These are phyloP conservation scores for Acrocalymma vagum DNA, from an alignment of 2,329 filamentous ascomycete genomes.

Conservation along the genomic window DNA sequence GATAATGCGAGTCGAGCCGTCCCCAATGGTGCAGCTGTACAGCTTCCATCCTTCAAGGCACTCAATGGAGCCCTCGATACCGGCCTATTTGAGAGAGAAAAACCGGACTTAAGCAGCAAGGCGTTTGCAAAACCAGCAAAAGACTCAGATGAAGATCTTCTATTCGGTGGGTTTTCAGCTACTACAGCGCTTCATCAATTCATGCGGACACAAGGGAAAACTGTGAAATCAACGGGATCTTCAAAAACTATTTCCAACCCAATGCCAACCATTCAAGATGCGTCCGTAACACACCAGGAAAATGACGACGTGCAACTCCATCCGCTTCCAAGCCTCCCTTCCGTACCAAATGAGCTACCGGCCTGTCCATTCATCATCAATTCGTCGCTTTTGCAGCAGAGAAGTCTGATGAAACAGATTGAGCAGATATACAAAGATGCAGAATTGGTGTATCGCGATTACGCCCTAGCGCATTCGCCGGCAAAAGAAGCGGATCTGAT, in stretches of 20 bases:
- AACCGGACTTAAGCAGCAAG: background rate
- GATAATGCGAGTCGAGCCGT: background rate
- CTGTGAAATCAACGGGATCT: slow-evolving; percentile 1
- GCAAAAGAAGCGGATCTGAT: slow-evolving; percentile 74
- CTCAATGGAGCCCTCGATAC: background rate
- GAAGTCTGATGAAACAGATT: slow-evolving; percentile 60
- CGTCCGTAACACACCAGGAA: background rate
- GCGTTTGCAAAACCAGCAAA: too few relatives aligned
- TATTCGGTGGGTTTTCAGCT: slow-evolving; percentile 52
- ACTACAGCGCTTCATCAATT: slow-evolving; percentile 58
- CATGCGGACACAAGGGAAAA: slow-evolving; percentile 57
- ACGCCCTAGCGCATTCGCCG: slow-evolving; percentile 42
- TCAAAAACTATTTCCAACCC: background rate
- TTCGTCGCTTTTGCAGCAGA: slow-evolving; percentile 53
- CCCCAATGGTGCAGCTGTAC: background rate
- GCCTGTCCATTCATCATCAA: slow-evolving; percentile 62
- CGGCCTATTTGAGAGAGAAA: background rate
- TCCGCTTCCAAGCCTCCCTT: slow-evolving; percentile 32
- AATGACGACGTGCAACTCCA: background rate
- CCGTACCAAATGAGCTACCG: slow-evolving; percentile 22
- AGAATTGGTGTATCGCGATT: slow-evolving; percentile 69
- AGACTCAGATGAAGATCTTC: slow-evolving; percentile 25
- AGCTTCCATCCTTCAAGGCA: background rate
- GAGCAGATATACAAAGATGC: slow-evolving; percentile 59
- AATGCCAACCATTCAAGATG: background rate